Evolutionary conservation across 495 filamentous ascomycete species (phyloP).

Genomic region (Peziza echinospora): DNA sequence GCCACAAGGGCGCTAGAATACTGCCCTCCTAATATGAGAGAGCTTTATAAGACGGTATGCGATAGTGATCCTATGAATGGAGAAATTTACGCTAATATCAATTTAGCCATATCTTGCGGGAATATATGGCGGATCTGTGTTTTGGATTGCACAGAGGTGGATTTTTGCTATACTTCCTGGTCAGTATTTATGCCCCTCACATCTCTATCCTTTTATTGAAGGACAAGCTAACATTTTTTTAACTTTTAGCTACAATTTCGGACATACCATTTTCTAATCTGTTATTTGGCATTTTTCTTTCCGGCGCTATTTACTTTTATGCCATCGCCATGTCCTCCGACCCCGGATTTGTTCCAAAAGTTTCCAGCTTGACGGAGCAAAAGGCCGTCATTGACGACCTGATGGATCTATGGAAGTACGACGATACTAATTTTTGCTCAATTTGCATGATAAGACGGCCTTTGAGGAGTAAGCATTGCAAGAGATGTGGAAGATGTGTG

Average conservation of each 20-base stretch:
- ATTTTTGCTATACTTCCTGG: conserved; percentile 47
- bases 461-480: conserved; percentile 85
- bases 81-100: conserved; percentile 2
- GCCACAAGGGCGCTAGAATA: conserved; percentile 55
- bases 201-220: too few relatives aligned
- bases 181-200: conserved; percentile 20
- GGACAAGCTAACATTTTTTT: too few relatives aligned
- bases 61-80: conserved; percentile 5
- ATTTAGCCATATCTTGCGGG: conserved; percentile 69
- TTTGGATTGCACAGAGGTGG: conserved; percentile 64
- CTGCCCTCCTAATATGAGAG: conserved; percentile 65
- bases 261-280: conserved; percentile 50
- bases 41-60: conserved; percentile 69
- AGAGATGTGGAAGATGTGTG: conserved; percentile 71
- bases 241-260: conserved; percentile 38
- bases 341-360: conserved; percentile 86
- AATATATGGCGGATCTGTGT: conserved; percentile 72
- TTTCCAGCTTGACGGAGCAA: conserved; percentile 67
- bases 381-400: conserved; percentile 72
- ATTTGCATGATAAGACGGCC: conserved; percentile 83
- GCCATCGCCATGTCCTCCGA: conserved; percentile 62
- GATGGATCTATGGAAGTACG: conserved; percentile 63
- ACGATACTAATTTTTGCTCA: conserved; percentile 84
- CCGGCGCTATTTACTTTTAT: conserved; percentile 66
- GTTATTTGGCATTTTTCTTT: conserved; percentile 40